Base-by-base conservation (phyloP, 805 yeast species). In the Torulaspora indica region DNA sequence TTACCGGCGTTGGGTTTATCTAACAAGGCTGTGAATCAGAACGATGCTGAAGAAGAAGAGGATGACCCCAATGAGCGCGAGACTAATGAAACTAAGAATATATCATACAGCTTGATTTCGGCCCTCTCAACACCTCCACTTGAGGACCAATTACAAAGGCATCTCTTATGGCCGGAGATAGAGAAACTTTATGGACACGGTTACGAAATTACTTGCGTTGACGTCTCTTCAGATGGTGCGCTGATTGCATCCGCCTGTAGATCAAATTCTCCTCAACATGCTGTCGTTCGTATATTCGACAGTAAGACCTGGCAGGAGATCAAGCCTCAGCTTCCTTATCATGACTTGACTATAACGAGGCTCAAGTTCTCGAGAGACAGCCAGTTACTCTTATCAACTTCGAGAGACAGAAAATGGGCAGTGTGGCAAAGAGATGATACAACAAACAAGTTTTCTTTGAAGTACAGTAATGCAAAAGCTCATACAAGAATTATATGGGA, bases 161-260 rank as follows among this genome's bases (percentile, higher is more conserved):
- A 82, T 59, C 86, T 98, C 0, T 70, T 93, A 42, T 93, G 95
- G 83, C 98, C 98, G 0, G 99, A 93, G 60, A 70, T 83, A 44
- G 98, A 93, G 57, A 93, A 93, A 62, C 66, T 93, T 35, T 93
- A 93, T 58, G 99, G 99, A 0, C 99, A 93, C 63, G 99, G 99
- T 7, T 95, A 88, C 65, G 99, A 95, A 62, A 79, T 90, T 30
- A 79, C 88, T 0, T 76, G 91, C 35, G 74, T 89, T 31, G 95
- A 85, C 42, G 75, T 81, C 1, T 78, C 88, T 7, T 79, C 82
- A 4, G 80, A 76, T 54, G 75, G 78, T 10, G 61, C 67, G 29
- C 61, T 83, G 20, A 73, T 93, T 35, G 96, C 96, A 2, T 80
- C 95, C 7, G 85, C 97, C n/a, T 91, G 97, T 70, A 77, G 82